Evolutionary conservation across 768 basidiomycete genomes (phyloP).

Genomic region (Fistulinella prunicolor): DNA sequence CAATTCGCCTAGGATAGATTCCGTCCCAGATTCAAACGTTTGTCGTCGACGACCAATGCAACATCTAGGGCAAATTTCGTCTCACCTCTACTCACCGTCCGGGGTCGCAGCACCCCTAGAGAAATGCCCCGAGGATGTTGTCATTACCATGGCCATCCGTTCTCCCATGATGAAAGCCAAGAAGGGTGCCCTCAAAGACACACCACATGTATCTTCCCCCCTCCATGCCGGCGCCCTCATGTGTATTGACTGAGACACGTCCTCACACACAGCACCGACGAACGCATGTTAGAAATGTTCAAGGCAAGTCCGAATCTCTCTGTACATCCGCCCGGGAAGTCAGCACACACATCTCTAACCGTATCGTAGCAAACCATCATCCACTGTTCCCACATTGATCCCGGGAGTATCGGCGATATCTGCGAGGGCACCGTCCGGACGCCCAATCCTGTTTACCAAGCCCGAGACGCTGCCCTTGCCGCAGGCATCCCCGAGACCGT

Average conservation of each 20-base stretch:
- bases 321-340: background rate
- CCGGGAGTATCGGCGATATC: slow-evolving; percentile 67
- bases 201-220: slow-evolving; percentile 42
- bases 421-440: slow-evolving; percentile 77
- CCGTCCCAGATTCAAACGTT: too few species aligned
- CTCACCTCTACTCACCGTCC: slow-evolving; percentile 48
- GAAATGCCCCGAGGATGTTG: slow-evolving; percentile 72
- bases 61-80: slow-evolving; percentile 62
- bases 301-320: slow-evolving; percentile 41
- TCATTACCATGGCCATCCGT: slow-evolving; percentile 77
- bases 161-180: slow-evolving; percentile 74
- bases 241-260: background rate
- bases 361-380: slow-evolving; percentile 52
- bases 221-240: background rate
- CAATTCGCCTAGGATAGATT: too few species aligned
- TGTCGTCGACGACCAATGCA: too few species aligned
- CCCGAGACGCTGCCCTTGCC: slow-evolving; percentile 69
- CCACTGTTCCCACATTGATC: slow-evolving; percentile 58
- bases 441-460: slow-evolving; percentile 62
- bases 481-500: slow-evolving; percentile 80
- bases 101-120: slow-evolving; percentile 52
- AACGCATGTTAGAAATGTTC: slow-evolving; percentile 79
- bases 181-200: slow-evolving; percentile 74
- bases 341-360: background rate
- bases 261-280: slow-evolving; percentile 63